phyloP scores from a whole-genome alignment of 169 alveolate genomes.

The Besnoitia besnoiti region DNA sequence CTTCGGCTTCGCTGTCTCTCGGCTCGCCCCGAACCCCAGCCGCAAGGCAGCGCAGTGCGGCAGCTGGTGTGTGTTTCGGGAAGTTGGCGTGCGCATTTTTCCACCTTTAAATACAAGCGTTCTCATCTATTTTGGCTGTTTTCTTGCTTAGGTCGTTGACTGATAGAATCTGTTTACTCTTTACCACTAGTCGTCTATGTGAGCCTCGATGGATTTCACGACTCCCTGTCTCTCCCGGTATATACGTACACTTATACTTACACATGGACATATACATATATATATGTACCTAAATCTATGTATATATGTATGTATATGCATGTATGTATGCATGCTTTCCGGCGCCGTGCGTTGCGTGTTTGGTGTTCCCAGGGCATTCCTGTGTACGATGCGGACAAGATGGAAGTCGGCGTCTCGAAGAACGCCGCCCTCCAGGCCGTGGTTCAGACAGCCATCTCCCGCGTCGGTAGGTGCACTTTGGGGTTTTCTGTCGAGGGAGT shows the following conservation, averaged over 20 bases:
- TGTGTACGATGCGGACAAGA: conserved; percentile 32
- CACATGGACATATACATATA: neutral
- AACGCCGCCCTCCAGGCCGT: conserved; percentile 57
- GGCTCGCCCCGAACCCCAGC: too few relatives aligned
- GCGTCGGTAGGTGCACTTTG: conserved; percentile 54
- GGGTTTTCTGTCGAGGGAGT: too few relatives aligned
- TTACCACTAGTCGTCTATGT: too few relatives aligned
- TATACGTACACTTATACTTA: neutral
- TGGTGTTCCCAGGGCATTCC: conserved; percentile 56
- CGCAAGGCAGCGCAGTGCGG: too few relatives aligned
- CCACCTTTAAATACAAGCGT: too few relatives aligned
- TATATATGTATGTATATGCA: conserved; percentile 1
- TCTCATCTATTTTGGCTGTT: too few relatives aligned
- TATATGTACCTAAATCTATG: neutral
- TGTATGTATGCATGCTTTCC: neutral
- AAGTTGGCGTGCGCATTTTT: too few relatives aligned
- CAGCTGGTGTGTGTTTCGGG: too few relatives aligned
- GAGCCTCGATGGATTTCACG: too few relatives aligned
- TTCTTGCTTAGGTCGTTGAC: too few relatives aligned
- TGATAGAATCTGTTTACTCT: too few relatives aligned
- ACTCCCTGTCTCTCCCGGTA: neutral
- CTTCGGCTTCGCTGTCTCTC: too few relatives aligned
- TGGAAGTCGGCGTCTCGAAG: conserved; percentile 37
- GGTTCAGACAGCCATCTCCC: conserved; percentile 53
- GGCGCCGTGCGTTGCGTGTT: neutral